Evolutionary conservation across 495 filamentous ascomycete genomes (phyloP), one percentile per base, ranked within the genome.

Genomic region (Penicillium riverlandense): DNA sequence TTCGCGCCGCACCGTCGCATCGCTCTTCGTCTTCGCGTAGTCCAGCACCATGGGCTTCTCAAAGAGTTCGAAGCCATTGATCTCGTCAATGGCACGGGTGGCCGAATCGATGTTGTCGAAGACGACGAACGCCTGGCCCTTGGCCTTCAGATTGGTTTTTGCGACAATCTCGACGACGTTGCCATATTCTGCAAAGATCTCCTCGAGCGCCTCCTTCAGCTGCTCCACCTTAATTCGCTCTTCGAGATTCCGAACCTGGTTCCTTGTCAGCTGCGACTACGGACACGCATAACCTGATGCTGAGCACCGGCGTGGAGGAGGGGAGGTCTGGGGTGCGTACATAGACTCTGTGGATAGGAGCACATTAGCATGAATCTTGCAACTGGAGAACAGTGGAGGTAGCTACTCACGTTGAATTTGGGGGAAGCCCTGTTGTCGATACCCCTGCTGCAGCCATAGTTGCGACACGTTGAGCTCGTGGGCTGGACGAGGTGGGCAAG

Each of bases 71-170:
- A 99, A 97, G 11, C 89, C 90, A 55, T 97, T 86, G 51, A 96
- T 72, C 46, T 95, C 88, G 15, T 92, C 84, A 47, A 96, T 86
- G 11, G 92, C 92, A 35, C 80, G 74, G 45, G 77, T 71, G 7
- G 90, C 92, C 0, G 84, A 75, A 35, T 90, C 82, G 22, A 80
- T 69, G 40, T 71, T 80, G 51, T 95, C 90, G 64, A 89, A 97
- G 41, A 99, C 90, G 44, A 99, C 70, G 63, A 99, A 99, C 6
- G 92, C 92, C 67, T 99, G 92, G 36, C 92, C 92, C 64, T 94
- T 96, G 44, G 88, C 85, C 57, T 87, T 89, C 30, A 97, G 71
- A 59, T 91, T 95, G 37, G 75, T 85, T 73, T 97, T 97, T 33
- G 89, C 89, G 43, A 97, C 79, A 45, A 99, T 80, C 46, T 99